phyloP scores from a whole-genome alignment of 306 rosid genomes.

The Cotoneaster glaucophyllus region DNA sequence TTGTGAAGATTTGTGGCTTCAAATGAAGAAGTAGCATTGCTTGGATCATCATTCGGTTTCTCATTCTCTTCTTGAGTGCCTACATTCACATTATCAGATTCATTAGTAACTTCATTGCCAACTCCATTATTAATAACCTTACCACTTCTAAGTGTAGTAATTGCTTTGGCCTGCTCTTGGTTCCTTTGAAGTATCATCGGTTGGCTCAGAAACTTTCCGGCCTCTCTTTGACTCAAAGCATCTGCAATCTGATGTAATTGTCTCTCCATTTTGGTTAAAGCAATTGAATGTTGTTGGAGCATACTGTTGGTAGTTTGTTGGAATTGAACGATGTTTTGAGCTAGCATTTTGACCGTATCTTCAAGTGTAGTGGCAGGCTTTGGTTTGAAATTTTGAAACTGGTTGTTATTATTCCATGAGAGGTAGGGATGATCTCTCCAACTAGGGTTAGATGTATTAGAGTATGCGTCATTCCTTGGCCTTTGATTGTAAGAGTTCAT shows the following conservation, averaged over 20 bases:
- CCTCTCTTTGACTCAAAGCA: background rate
- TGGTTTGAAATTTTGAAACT: background rate
- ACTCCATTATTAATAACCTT: background rate
- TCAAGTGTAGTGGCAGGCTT: no score
- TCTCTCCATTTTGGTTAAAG: background rate
- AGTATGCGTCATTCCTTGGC: background rate
- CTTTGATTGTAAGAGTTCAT: background rate
- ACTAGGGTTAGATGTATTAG: no score
- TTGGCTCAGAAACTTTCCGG: background rate
- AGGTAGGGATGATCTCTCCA: no score
- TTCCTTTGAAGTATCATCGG: background rate
- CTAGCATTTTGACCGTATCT: no score
- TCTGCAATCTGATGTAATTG: background rate
- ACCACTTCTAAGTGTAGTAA: background rate
- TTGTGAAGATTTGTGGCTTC: background rate
- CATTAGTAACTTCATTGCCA: background rate
- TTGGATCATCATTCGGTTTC: no score
- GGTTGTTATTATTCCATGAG: background rate
- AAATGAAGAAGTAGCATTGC: no score
- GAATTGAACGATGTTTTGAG: no score
- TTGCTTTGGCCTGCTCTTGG: background rate
- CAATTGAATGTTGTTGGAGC: no score
- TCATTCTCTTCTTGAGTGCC: no score
- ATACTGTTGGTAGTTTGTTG: no score
- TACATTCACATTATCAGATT: background rate